Base-by-base conservation (phyloP, 2,329 filamentous ascomycete genomes). In the Neoascochyta sp. region DNA sequence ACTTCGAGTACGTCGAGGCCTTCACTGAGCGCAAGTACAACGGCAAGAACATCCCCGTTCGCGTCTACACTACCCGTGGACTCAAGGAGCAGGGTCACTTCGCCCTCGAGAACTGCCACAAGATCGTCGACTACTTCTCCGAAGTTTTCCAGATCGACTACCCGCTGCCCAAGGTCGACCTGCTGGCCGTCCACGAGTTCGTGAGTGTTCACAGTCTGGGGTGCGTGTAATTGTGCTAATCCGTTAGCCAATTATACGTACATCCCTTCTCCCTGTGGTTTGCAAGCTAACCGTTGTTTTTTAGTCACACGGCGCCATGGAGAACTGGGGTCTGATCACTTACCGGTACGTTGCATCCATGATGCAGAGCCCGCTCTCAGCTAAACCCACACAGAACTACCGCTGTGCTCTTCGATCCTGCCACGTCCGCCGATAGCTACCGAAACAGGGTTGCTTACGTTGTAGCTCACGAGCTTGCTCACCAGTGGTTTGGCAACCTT, bases 271-370 rank as follows among this genome's bases (percentile, higher is more conserved):
- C 12, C 4, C 25, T 29, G 11, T 24, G 29, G 29, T 23, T 39
- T 62, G 16, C 19, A 37, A 22, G 47, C 70, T 75, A 53, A 74
- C 60, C 54, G 29, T 40, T 50, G 51, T 29, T 45, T 59, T 48
- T 44, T 67, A 76, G 73, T 75, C 72, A 53, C 72, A 76, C 36
- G 90, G 90, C 46, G 90, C 89, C 42, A 95, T 96, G 89, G 89
- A 96, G 74, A 96, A 96, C 65, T 96, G 90, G 90, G 90, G 90
- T 60, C 73, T 98, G 31, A 87, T 98, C 36, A 96, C 92, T 17
- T 98, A 96, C 68, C 78, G 88, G 62, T 63, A 12, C 38, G 43
- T 41, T n/a, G n/a, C n/a, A n/a, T n/a, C n/a, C n/a, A n/a, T n/a
- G n/a, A n/a, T n/a, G n/a, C n/a, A n/a, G n/a, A n/a, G n/a, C n/a